These are phyloP conservation scores for Citrullus colocynthis DNA, from an alignment of 306 rosid genomes.

Conservation along the genomic window DNA sequence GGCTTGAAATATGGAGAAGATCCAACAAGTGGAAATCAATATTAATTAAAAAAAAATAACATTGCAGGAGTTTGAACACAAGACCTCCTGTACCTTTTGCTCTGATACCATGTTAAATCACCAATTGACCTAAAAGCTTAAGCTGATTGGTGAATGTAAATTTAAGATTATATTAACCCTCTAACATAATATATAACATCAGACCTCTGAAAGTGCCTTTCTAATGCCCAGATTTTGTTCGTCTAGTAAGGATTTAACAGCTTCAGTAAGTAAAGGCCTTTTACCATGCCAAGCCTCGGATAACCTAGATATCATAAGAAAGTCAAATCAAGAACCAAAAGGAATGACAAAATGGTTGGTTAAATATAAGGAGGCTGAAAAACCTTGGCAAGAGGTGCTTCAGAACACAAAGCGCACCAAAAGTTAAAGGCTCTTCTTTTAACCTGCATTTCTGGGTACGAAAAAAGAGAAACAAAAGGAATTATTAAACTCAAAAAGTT, in stretches of 20 bases:
- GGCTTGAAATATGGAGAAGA: no score
- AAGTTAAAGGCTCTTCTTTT: constrained; percentile 75
- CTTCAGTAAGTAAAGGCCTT: constrained; percentile 62
- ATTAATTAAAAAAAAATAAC: no score
- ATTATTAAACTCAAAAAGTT: constrained; percentile 3
- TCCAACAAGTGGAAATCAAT: no score
- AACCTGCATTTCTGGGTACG: constrained; percentile 69
- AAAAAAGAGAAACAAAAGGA: constrained; percentile 2
- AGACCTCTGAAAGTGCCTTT: constrained; percentile 83
- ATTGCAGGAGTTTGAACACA: no score
- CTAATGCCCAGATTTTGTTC: constrained; percentile 64
- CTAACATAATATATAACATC: background rate
- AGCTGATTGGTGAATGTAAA: no score
- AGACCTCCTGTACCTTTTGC: no score
- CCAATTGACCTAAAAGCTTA: no score
- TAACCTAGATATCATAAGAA: constrained; percentile 37
- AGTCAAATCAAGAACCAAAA: constrained; percentile 19
- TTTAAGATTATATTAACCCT: no score
- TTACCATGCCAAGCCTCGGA: constrained; percentile 88
- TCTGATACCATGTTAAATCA: no score
- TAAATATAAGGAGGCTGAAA: constrained; percentile 3
- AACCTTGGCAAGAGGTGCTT: constrained; percentile 97
- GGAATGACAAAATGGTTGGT: constrained; percentile 3
- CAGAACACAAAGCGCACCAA: constrained; percentile 70
- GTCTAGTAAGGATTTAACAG: constrained; percentile 69